Percentiles rank a stretch among this genome's conserved stretches.
Conservation (phyloP, 2,329 filamentous ascomycete species). For the Ilyonectria robusta region DNA sequence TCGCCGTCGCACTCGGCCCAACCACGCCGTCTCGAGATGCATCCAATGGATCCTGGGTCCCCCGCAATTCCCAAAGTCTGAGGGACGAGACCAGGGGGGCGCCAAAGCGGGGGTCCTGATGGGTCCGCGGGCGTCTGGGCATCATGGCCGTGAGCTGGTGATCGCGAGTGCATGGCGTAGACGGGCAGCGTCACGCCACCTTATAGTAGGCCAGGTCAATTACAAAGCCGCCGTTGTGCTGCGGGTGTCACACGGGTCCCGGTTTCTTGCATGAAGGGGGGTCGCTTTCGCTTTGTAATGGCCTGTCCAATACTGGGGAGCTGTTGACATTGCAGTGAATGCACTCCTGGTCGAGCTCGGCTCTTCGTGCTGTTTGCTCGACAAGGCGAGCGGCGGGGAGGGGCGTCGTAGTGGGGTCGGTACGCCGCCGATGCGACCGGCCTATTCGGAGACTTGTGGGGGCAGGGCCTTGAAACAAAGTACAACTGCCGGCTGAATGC, state of each 20-base stretch:
- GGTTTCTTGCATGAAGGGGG: constrained; percentile 3
- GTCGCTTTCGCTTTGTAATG: constrained; percentile 12
- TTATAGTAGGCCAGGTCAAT: background rate
- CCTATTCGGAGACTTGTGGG: constrained; percentile 27
- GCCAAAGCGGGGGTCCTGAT: constrained; percentile 1
- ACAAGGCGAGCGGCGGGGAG: constrained; percentile 3
- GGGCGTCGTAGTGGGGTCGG: constrained; percentile 31
- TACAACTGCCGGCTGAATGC: background rate
- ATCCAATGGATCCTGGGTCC: background rate
- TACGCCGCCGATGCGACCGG: constrained; percentile 33
- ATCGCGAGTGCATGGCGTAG: background rate
- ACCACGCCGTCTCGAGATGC: background rate
- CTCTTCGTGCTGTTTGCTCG: no score
- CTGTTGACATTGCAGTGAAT: background rate
- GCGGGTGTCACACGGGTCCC: constrained; percentile 4
- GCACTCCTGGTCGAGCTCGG: no score
- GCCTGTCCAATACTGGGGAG: background rate
- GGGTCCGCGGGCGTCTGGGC: constrained; percentile 1
- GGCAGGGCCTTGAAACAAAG: background rate
- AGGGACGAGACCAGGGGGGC: background rate
- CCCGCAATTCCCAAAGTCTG: background rate
- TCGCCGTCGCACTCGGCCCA: background rate
- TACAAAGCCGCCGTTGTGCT: background rate
- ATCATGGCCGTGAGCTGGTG: background rate
- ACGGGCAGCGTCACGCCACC: constrained; percentile 1